These are phyloP conservation scores for Penicillium glabrum DNA, from an alignment of 2,329 filamentous ascomycete genomes.

Conservation along the genomic window DNA sequence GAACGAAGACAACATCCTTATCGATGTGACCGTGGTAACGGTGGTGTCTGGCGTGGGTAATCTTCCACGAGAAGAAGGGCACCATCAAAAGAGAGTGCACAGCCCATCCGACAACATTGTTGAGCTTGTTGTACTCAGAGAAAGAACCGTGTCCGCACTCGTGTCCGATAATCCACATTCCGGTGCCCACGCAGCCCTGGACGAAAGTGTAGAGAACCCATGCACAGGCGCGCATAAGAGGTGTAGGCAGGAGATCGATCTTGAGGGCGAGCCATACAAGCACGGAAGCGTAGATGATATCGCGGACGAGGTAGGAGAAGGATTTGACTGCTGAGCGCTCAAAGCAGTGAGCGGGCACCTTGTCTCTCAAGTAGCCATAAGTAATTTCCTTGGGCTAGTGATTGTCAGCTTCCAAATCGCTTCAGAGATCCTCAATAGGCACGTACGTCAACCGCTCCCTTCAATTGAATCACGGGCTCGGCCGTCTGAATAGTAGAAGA, in stretches of 20 bases:
- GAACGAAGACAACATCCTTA: slow-evolving; percentile 66
- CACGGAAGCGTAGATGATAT: slow-evolving; percentile 13
- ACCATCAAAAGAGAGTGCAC: slow-evolving; percentile 65
- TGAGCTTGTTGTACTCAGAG: slow-evolving; percentile 55
- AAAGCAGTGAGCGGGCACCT: slow-evolving; percentile 20
- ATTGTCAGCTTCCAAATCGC: slow-evolving; percentile 1
- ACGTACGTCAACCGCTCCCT: slow-evolving; percentile 13
- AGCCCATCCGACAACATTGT: slow-evolving; percentile 62
- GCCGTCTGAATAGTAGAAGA: slow-evolving; percentile 13
- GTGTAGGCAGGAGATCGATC: slow-evolving; percentile 13
- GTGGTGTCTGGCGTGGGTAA: slow-evolving; percentile 68
- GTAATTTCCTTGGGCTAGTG: slow-evolving; percentile 12
- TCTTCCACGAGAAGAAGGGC: slow-evolving; percentile 72
- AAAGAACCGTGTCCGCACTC: slow-evolving; percentile 71
- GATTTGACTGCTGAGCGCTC: slow-evolving; percentile 14
- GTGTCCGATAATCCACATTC: slow-evolving; percentile 44
- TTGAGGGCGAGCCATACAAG: slow-evolving; percentile 16
- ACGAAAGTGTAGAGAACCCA: slow-evolving; percentile 17
- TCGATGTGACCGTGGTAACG: slow-evolving; percentile 66
- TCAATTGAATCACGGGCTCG: slow-evolving; percentile 15
- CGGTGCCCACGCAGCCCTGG: slow-evolving; percentile 20
- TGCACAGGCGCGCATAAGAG: slow-evolving; percentile 8
- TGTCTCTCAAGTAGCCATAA: slow-evolving; percentile 16
- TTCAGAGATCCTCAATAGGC: not conserved
- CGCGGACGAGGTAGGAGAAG: slow-evolving; percentile 17